These are phyloP conservation scores for Vitis rupestris DNA, from an alignment of 164 flowering plant species.

Conservation along the genomic window DNA sequence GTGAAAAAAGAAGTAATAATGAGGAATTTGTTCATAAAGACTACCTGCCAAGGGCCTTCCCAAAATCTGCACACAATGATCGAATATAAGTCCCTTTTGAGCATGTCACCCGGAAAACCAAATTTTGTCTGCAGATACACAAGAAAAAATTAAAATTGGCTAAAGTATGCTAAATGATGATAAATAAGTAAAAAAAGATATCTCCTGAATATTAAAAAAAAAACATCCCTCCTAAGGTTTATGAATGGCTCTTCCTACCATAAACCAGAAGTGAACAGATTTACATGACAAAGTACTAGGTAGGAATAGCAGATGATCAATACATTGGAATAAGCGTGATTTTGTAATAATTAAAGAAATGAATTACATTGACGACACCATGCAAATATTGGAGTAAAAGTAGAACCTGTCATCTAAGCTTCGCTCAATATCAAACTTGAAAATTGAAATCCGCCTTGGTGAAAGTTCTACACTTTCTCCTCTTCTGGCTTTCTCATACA, in stretches of 20 bases:
- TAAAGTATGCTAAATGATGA: not conserved
- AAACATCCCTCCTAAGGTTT: not conserved
- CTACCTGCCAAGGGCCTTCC: conserved; percentile 87
- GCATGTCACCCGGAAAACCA: conserved; percentile 84
- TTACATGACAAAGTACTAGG: no score
- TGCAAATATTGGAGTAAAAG: conserved; percentile 2
- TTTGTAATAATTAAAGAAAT: not conserved
- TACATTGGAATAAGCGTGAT: not conserved
- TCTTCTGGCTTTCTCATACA: conserved; percentile 98
- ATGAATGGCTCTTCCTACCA: no score
- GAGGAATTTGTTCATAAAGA: not conserved
- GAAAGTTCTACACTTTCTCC: conserved; percentile 94
- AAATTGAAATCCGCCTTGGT: conserved; percentile 82
- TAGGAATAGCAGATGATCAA: not conserved
- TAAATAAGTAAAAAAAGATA: not conserved
- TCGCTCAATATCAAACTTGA: conserved; percentile 86
- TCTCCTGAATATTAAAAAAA: not conserved
- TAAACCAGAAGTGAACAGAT: no score
- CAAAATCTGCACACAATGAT: conserved; percentile 93
- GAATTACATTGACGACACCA: not conserved
- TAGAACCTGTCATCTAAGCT: conserved; percentile 87
- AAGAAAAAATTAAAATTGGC: not conserved
- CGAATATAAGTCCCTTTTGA: conserved; percentile 97
- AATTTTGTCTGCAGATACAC: conserved; percentile 70
- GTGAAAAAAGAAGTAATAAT: not conserved